Percentiles rank a stretch among this genome's conserved stretches.
These are phyloP conservation scores for Russula olivacea DNA, from an alignment of 768 basidiomycete species.

Conservation along the genomic window DNA sequence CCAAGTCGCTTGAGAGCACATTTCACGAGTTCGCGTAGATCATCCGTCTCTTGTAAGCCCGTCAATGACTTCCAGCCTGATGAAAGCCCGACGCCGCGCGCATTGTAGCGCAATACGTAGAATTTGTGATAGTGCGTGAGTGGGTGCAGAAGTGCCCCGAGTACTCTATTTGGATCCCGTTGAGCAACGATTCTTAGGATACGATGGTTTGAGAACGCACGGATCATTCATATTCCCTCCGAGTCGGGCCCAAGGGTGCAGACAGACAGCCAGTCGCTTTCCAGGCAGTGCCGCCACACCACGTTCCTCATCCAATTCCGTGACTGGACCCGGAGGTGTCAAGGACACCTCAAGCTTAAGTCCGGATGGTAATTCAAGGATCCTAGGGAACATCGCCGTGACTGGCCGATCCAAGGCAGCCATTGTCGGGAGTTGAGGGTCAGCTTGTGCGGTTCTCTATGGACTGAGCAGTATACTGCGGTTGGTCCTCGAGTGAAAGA, in stretches of 20 bases:
- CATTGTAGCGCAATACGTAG: conserved; percentile 66
- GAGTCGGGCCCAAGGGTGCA: conserved; percentile 85
- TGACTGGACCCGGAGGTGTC: conserved; percentile 14
- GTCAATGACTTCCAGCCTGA: conserved; percentile 70
- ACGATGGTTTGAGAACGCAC: conserved; percentile 41
- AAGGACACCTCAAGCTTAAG: conserved; percentile 19
- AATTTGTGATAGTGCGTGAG: conserved; percentile 43
- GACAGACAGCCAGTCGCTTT: conserved; percentile 56
- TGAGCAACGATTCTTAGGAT: not conserved
- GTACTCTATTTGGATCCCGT: conserved; percentile 37
- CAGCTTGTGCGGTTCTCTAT: not conserved
- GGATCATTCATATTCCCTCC: conserved; percentile 73
- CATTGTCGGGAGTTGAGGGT: not conserved
- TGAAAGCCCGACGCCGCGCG: conserved; percentile 70
- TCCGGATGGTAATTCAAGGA: conserved; percentile 20
- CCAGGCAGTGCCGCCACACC: conserved; percentile 1
- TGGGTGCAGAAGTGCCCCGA: conserved; percentile 37
- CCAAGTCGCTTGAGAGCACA: conserved; percentile 45
- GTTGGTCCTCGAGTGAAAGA: not conserved
- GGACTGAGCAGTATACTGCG: not conserved
- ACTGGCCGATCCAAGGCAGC: conserved; percentile 6
- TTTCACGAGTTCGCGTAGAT: conserved; percentile 56
- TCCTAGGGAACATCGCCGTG: conserved; percentile 9
- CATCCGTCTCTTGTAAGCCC: conserved; percentile 62
- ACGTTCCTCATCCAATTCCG: conserved; percentile 19